A percentile compares a stretch with the other conserved stretches of the same genome.
phyloP scores from a whole-genome alignment of 495 filamentous ascomycete genomes.

The Parachaetomium inaequale region DNA sequence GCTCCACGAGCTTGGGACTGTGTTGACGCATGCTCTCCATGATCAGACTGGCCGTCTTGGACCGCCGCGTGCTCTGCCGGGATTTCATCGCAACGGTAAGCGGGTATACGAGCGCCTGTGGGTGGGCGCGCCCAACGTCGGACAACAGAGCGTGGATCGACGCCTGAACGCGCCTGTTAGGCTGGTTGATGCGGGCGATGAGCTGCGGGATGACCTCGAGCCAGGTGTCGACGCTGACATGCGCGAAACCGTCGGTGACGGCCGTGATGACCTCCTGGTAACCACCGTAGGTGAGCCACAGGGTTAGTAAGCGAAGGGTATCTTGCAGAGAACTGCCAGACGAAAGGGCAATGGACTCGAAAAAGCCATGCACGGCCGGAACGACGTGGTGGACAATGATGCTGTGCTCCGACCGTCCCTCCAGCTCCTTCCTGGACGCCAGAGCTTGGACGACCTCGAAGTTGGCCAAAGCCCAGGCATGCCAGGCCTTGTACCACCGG shows the following conservation, averaged over 20 bases:
- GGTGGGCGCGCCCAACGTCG: constrained; percentile 89
- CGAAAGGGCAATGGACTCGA: constrained; percentile 89
- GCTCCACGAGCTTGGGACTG: constrained; percentile 87
- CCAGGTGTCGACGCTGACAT: constrained; percentile 96
- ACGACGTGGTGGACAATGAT: constrained; percentile 83
- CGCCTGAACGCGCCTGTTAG: constrained; percentile 75
- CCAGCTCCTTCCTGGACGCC: constrained; percentile 56
- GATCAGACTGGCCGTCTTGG: constrained; percentile 79
- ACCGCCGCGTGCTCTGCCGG: constrained; percentile 64
- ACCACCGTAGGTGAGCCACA: constrained; percentile 95
- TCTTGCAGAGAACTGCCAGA: constrained; percentile 91
- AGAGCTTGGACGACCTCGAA: constrained; percentile 93
- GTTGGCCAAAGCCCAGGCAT: constrained; percentile 97
- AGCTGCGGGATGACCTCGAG: constrained; percentile 96
- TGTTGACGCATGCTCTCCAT: constrained; percentile 98
- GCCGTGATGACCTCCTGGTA: constrained; percentile 79
- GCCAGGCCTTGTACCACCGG: constrained; percentile 98
- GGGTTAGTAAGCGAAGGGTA: constrained; percentile 82
- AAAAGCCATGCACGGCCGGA: constrained; percentile 89
- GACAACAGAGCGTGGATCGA: constrained; percentile 86
- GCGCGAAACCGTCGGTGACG: constrained; percentile 83
- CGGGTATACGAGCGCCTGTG: constrained; percentile 98
- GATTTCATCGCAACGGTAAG: constrained; percentile 98
- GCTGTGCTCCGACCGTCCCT: constrained; percentile 49
- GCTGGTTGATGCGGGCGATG: constrained; percentile 95